Base-by-base conservation (phyloP, 2,329 filamentous ascomycete species). In the Pseudogymnoascus pannorum region DNA sequence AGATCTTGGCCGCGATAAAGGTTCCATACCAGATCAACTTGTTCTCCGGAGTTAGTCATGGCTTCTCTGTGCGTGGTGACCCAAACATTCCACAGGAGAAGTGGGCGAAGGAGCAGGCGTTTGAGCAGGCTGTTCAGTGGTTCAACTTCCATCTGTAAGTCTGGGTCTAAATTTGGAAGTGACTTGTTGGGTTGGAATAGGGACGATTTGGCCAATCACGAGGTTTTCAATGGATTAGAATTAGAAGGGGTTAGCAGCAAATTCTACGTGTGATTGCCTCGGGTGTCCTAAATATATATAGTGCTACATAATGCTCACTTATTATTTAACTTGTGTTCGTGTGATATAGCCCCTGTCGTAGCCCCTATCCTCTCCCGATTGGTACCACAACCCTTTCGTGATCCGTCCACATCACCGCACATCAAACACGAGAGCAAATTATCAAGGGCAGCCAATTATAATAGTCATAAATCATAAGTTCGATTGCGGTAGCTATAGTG, bases 21-120 rank as follows among this genome's bases (percentile, higher is more conserved):
- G 74, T 79, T 40, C 67, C 66, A 14, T 73, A 89, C 75, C 89
- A 95, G 76, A 87, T 94, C 72, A 89, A 81, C 72, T 77, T 95
- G 7, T 94, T 83, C 78, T 85, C 83, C 2, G 84, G 84, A 60
- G 85, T 90, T 29, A 74, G 75, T 61, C 91, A 95, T 73, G 91
- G 91, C 0, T 96, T 94, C 69, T 79, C 86, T 7, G 86, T 92
- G 2, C 83, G 89, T 61, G 80, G 79, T 26, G 88, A 94, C 70
- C 63, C 81, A 31, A 79, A 69, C 64, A 79, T 85, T 65, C 80
- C 79, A 72, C 65, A 77, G 51, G 73, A 82, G 69, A 85, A 81
- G 72, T 93, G 82, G 68, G 87, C 88, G 36, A 92, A 91, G 81
- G 89, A 95, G 75, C 84, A 88, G 75, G 90, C 91, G 4, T 94